phyloP scores from a whole-genome alignment of 1,284 basidiomycete species.

The Apiotrichum montevideense region DNA sequence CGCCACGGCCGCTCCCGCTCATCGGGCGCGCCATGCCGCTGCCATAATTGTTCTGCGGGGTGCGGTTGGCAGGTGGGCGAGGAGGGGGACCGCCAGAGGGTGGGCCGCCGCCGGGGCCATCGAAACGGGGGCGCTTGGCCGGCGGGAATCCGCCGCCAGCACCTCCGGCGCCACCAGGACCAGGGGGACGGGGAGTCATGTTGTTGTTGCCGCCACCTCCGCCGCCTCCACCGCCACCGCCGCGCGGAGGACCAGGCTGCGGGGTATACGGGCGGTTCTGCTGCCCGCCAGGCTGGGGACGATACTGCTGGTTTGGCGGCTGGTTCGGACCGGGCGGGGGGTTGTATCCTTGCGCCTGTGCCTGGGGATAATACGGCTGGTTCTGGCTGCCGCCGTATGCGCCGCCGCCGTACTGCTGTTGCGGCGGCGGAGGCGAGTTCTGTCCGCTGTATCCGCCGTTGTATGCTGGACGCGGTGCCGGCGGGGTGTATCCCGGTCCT shows the following conservation, averaged over 20 bases:
- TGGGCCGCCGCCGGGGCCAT: slow-evolving; percentile 52
- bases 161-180: slow-evolving; percentile 5
- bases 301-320: slow-evolving; percentile 8
- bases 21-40: slow-evolving; percentile 15
- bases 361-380: slow-evolving; percentile 20
- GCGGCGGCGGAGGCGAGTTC: neutral
- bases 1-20: slow-evolving; percentile 20
- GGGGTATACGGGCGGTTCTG: slow-evolving; percentile 32
- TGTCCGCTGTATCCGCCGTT: neutral
- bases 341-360: slow-evolving; percentile 1
- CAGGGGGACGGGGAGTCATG: slow-evolving; percentile 6
- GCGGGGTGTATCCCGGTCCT: slow-evolving; percentile 18
- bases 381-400: slow-evolving; percentile 10
- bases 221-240: neutral
- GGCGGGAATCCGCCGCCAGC: slow-evolving; percentile 39
- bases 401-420: neutral
- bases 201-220: neutral
- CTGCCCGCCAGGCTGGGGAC: slow-evolving; percentile 14
- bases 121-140: slow-evolving; percentile 71
- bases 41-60: slow-evolving; percentile 3
- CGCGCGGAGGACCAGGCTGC: slow-evolving; percentile 6
- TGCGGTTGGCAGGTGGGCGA: slow-evolving; percentile 14
- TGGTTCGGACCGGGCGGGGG: neutral
- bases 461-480: neutral
- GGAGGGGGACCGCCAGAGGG: slow-evolving; percentile 20